Conservation (phyloP, 345 rosid genomes). For the Eucalyptus caleyi region DNA sequence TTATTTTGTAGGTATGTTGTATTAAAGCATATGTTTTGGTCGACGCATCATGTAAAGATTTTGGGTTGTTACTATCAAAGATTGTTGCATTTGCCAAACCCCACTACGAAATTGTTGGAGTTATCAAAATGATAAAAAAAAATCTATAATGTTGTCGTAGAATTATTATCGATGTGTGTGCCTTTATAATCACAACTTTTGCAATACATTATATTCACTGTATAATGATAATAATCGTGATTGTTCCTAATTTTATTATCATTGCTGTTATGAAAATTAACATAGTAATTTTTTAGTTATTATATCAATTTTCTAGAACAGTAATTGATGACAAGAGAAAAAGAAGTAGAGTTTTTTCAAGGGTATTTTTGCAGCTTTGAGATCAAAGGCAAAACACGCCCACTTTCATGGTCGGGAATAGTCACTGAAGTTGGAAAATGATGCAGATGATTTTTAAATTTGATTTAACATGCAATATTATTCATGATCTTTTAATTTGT, state of each 20-base stretch:
- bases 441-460: not conserved
- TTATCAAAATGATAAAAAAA: not conserved
- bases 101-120: fast-evolving
- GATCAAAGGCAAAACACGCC: not conserved
- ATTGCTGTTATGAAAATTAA: not conserved
- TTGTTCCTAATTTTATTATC: not conserved
- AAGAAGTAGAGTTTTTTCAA: not conserved
- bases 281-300: not conserved
- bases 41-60: not conserved
- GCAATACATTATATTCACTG: not conserved
- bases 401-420: not conserved
- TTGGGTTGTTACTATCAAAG: not conserved
- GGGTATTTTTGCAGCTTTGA: not conserved
- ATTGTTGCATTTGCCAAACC: not conserved
- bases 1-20: no score
- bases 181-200: not conserved
- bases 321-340: not conserved
- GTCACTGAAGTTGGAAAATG: fast-evolving
- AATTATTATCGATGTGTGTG: not conserved
- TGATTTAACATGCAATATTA: fast-evolving
- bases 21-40: not conserved
- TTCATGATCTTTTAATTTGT: fast-evolving
- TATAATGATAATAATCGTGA: not conserved
- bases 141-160: fast-evolving
- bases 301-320: not conserved